A percentile compares a stretch with the other conserved stretches of the same genome.
phyloP scores from a whole-genome alignment of 176 grass and related monocot species.

The Triticum turgidum region DNA sequence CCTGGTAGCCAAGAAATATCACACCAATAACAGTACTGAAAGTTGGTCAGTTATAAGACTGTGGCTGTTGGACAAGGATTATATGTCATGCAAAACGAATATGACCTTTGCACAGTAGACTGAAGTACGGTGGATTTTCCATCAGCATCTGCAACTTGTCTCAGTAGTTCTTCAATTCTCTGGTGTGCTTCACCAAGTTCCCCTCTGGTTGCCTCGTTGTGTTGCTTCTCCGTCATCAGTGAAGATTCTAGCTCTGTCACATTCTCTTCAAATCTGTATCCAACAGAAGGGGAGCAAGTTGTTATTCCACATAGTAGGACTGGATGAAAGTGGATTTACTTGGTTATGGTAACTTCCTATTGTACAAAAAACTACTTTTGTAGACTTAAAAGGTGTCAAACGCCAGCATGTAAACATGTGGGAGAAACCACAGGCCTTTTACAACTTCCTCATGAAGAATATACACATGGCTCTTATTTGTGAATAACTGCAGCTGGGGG shows the following conservation, averaged over 20 bases:
- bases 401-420: background rate
- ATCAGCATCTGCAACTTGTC: constrained; percentile 51
- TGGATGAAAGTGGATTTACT: constrained; percentile 15
- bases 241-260: constrained; percentile 47
- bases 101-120: constrained; percentile 61
- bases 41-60: background rate
- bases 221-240: constrained; percentile 42
- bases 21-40: background rate
- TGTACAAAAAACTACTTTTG: constrained; percentile 1
- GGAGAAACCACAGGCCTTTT: background rate
- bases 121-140: constrained; percentile 52
- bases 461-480: background rate
- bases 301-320: constrained; percentile 1
- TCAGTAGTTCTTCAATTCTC: constrained; percentile 49
- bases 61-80: constrained; percentile 5
- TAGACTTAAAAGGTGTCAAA: background rate
- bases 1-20: constrained; percentile 16
- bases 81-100: constrained; percentile 23
- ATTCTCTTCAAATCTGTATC: constrained; percentile 57
- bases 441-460: background rate
- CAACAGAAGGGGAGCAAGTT: constrained; percentile 8
- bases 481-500: background rate
- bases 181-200: constrained; percentile 53
- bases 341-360: background rate
- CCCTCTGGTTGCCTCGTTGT: constrained; percentile 39